Evolutionary conservation across 2,329 filamentous ascomycete species (phyloP), one percentile per base, ranked within the genome.

Genomic region (Scedosporium aurantiacum): DNA sequence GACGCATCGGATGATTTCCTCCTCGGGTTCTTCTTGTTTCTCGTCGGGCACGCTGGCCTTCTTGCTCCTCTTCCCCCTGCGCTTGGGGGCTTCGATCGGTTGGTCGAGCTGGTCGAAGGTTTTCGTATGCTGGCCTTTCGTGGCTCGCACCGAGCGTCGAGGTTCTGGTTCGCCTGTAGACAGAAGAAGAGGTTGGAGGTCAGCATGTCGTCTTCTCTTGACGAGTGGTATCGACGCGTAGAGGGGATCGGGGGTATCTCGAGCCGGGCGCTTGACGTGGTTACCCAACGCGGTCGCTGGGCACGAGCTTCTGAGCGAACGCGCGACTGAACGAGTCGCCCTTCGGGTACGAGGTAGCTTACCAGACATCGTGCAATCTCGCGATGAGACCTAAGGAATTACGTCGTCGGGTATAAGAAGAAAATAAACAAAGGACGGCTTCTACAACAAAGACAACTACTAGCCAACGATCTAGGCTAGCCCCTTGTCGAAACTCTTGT

Each of bases 81-180:
- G 76, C 70, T 86, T 86, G 60, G 81, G 76, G 7, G 75, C 73
- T 62, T 82, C 78, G 63, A 77, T 70, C 2, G 77, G 77, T 64
- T 81, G 79, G 63, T 90, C 88, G 67, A 89, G 82, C 61, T 88
- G 81, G 70, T 96, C 91, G 67, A 91, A 87, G 66, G 89, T 88
- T 75, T 96, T 96, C 27, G 86, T 88, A 75, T 97, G 91, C 69
- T 97, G 92, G 71, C 94, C 94, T 72, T 99, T 99, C 65, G 94
- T 99, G 69, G 93, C 91, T 70, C 94, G 89, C 66, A 94, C 92
- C 52, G 94, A 99, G 71, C 94, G 90, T 73, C 94, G 88, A 63
- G 91, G 90, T 82, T 97, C 93, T 63, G 77, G 73, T 74, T 85
- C 81, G 71, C 73, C 73, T 75, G 67, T 58, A 50, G 18, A 37